Base-by-base conservation (phyloP, 2,329 filamentous ascomycete genomes). In the Pseudopyrenochaeta lycopersici region DNA sequence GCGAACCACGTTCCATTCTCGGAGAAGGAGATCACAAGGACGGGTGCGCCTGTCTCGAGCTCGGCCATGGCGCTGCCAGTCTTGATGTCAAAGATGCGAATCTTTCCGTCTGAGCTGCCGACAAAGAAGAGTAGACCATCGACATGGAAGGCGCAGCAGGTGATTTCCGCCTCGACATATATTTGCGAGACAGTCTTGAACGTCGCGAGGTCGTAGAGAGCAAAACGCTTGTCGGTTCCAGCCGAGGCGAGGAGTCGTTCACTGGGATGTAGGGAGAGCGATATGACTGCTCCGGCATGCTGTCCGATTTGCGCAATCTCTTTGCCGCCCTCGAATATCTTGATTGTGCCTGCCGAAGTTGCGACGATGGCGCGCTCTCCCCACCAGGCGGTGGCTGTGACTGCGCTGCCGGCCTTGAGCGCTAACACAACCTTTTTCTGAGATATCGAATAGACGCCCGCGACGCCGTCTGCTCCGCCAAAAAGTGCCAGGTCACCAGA, bases 1-100 rank as follows among this genome's bases (percentile, higher is more conserved):
- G 94, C 94, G 60, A 99, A 88, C 91, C 93, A 98, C 67, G 91
- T 97, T 20, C 95, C 95, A 66, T 99, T 99, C 76, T 99, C 95
- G 0, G 93, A 97, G 78, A 99, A 99, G 53, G 85, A 83, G 35
- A 99, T 79, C 10, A 87, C 85, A 66, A 90, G 86, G 2, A 97
- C 84, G 0, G 92, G 87, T 0, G 87, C 86, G 20, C 76, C 72
- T 55, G 81, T 76, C 7, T 82, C 80, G 75, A 96, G 97, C 49
- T 85, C 87, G 23, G 91, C 91, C 23, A 91, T 91, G 62, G 87
- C 84, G 55, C 88, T 85, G 32, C 92, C 89, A 0, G 86, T 90
- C 76, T 90, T 93, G 63, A 92, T 89, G 76, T 97, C 90, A 78
- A 90, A 98, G 47, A 99, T 85, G 74, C 93, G 91, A 74, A 99